Base-by-base conservation (phyloP, 2,329 filamentous ascomycete species). In the Colletotrichum lentis region DNA sequence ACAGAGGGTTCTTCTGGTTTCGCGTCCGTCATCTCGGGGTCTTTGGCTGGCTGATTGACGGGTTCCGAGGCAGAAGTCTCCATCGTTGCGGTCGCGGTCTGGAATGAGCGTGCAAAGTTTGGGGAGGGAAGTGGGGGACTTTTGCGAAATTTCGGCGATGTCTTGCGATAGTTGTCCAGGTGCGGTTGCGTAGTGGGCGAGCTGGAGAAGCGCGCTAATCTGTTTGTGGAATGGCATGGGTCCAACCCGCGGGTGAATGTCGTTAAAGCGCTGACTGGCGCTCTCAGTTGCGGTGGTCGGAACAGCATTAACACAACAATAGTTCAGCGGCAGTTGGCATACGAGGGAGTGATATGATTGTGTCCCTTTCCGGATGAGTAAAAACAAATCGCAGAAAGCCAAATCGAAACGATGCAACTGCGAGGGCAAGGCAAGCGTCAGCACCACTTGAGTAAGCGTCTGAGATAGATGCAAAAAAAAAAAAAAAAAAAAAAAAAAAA, bases 91-190 rank as follows among this genome's bases (percentile, higher is more conserved):
- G 39, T 58, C 35, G 63, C 22, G 52, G 22, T 41, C 57, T 8
- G 49, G 18, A 16, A 52, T 39, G 49, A 18, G 31, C n/a, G 14
- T 58, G 63, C 57, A 57, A 39, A 54, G 24, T 67, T 67, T 69
- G 46, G 56, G 12, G 7, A 41, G 50, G 41, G 62, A 67, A 67
- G 63, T 66, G 64, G 67, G 63, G 63, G 64, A 67, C 44, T 59
- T 67, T 44, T 69, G 27, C 41, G 66, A 66, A 69, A 66, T 69
- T 69, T 67, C 7, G 67, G 37, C 56, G 62, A 69, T 55, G 47
- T 10, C 55, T 46, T 57, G 55, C 37, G 62, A 69, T 66, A 44
- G 56, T 43, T 44, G 44, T 31, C 56, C 43, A 41, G 62, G 37
- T 31, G 43, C 43, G 35, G 49, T 58, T 67, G 64, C 64, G 53